These are phyloP conservation scores for Backusella psychrophila DNA, from an alignment of 192 early-diverging fungal species.

Conservation along the genomic window DNA sequence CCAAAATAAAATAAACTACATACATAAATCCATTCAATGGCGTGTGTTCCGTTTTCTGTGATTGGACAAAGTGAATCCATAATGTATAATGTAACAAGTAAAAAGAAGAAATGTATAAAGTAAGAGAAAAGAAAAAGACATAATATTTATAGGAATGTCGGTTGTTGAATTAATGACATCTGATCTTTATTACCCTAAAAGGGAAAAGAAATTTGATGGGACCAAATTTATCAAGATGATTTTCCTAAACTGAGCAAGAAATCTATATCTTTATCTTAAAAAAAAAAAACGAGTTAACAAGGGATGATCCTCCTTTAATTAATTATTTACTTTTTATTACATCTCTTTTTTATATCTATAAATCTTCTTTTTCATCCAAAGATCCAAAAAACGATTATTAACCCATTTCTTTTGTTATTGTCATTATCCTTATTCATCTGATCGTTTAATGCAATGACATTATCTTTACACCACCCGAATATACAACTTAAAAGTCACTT, in stretches of 20 bases:
- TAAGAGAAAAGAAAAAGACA: background rate
- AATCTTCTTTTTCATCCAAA: background rate
- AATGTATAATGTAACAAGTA: background rate
- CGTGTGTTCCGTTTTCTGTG: background rate
- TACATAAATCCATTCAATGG: conserved; percentile 18
- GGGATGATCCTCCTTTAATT: background rate
- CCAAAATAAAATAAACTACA: background rate
- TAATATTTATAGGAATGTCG: background rate
- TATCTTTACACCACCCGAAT: background rate
- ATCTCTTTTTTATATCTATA: background rate
- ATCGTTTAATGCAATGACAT: background rate
- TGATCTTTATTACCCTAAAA: conserved; percentile 4
- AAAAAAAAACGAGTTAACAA: background rate
- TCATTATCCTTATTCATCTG: background rate
- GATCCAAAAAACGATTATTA: too few species aligned
- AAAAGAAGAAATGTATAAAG: background rate
- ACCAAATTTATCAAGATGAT: conserved; percentile 4
- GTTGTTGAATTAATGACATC: background rate
- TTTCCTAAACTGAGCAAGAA: background rate
- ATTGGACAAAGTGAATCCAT: conserved; percentile 15
- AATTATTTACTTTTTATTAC: background rate
- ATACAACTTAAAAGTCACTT: background rate
- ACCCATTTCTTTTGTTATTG: background rate
- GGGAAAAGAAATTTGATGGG: conserved; percentile 2
- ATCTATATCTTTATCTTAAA: background rate